Percentiles rank a stretch among this genome's conserved stretches.
Conservation (phyloP, 257 asterid genomes). For the Parsonsia alboflavescens region DNA sequence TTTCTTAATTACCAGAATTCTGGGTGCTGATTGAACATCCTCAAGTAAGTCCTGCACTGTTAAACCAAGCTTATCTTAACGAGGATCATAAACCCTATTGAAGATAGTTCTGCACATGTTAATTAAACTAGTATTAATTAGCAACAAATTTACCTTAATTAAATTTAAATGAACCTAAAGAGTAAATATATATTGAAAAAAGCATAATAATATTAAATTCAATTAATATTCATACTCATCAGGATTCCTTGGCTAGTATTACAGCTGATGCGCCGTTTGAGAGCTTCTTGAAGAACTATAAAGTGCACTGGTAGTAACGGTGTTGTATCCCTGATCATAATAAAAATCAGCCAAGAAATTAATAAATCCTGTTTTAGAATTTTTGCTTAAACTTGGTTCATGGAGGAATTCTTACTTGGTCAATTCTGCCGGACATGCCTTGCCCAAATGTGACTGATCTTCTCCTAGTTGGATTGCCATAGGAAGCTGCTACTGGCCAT, state of each 20-base stretch:
- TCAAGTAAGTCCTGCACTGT: constrained; percentile 9
- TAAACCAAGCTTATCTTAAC: neutral
- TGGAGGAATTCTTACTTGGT: neutral
- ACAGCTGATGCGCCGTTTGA: neutral
- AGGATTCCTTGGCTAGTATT: neutral
- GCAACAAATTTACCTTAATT: too few species aligned
- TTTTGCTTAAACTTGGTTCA: neutral
- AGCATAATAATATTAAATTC: too few species aligned
- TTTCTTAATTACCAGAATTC: neutral
- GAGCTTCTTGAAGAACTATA: neutral
- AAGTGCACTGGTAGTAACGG: neutral
- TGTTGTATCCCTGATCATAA: neutral
- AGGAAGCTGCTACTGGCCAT: neutral
- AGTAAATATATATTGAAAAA: too few species aligned
- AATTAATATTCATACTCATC: neutral
- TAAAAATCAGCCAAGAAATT: neutral
- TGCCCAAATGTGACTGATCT: neutral
- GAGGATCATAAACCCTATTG: neutral
- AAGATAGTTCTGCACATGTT: neutral
- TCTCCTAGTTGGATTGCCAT: neutral
- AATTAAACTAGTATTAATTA: too few species aligned
- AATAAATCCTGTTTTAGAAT: neutral
- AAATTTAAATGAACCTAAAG: neutral
- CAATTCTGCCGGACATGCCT: neutral
- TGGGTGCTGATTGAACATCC: neutral